Evolutionary conservation across 2,329 filamentous ascomycete genomes (phyloP), one percentile per base, ranked within the genome.

Genomic region (Phaeosphaeriaceae sp.): DNA sequence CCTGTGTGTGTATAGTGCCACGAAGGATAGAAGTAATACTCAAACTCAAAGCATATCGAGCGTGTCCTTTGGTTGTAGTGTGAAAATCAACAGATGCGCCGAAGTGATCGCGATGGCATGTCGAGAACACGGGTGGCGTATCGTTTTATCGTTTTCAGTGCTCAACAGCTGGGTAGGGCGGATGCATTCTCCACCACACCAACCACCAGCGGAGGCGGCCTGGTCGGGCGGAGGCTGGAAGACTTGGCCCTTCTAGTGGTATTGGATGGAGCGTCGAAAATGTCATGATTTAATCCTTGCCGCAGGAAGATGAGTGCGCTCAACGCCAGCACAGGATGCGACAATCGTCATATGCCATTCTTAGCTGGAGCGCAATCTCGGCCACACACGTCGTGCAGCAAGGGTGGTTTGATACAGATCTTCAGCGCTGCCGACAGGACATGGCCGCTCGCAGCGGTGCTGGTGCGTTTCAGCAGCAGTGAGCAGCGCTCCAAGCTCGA

Each of bases 401-500:
- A 49, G 31, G 41, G 42, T n/a, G 13, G 13, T 53, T 53, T 53
- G 51, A 63, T 63, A 61, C 58, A 51, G 61, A 63, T 63, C 61
- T 41, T 51, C 58, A 25, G 54, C 36, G 41, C 42, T 40, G 33
- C 40, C 47, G 48, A 49, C 57, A 51, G 54, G 56, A 46, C 25
- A 53, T 49, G 31, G 31, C 51, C 17, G 24, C 7, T 22, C 33
- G 25, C 24, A 46, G 24, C 15, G n/a, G 36, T 42, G 7, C 33
- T 61, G 55, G 60, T 55, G 61, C 52, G 65, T 68, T 68, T 68
- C 62, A 65, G 41, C 46, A 25, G 10, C 45, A 19, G 55, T 45
- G 25, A 20, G 19, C 31, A 15, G 31, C 13, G 31, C 31, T 36
- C 31, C 31, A 7, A 36, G 11, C 6, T 11, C 31, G 31, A 54